Base-by-base conservation (phyloP, 495 filamentous ascomycete species). In the Aspergillus taichungensis region DNA sequence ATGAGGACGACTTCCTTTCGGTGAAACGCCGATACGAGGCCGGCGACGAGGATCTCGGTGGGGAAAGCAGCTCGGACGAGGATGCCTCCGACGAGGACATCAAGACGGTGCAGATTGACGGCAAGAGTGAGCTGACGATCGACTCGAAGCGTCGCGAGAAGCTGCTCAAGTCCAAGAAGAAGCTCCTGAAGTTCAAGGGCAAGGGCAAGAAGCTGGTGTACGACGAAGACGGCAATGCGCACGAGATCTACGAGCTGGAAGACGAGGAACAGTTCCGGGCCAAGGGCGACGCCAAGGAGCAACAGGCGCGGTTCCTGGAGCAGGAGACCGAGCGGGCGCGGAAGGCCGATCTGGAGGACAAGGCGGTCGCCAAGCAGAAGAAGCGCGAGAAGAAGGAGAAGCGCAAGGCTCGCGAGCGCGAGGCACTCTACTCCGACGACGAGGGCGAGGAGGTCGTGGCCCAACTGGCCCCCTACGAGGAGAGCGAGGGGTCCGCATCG, bases 91-190 rank as follows among this genome's bases (percentile, higher is more conserved):
- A 49, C 10, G 59, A 55, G 28, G 51, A 54, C 14, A 43, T 55
- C 41, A 72, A 71, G 57, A 55, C 62, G 14, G 64, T 79, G 24
- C 51, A 56, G 44, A 61, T 70, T 51, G 67, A 72, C 46, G 79
- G 78, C 37, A 71, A 74, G 34, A 76, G 85, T 12, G 73, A 82
- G 11, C 68, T 95, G 12, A 62, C 92, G 42, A 82, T 98, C 54
- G 89, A 96, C 66, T 94, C 87, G 8, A 89, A 95, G 60, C 87
- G 92, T 13, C 82, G 84, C 54, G 90, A 94, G 67, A 95, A 95
- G 64, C 76, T 95, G 27, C 78, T 96, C 53, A 85, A 83, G 45
- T 94, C 87, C 24, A 96, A 96, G 73, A 95, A 95, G 74, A 87
- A 91, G 65, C 72, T 95, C 18, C 74, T 83, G 48, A 92, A 95